Base-by-base conservation (phyloP, 768 basidiomycete species). In the Lyophyllum atratum region DNA sequence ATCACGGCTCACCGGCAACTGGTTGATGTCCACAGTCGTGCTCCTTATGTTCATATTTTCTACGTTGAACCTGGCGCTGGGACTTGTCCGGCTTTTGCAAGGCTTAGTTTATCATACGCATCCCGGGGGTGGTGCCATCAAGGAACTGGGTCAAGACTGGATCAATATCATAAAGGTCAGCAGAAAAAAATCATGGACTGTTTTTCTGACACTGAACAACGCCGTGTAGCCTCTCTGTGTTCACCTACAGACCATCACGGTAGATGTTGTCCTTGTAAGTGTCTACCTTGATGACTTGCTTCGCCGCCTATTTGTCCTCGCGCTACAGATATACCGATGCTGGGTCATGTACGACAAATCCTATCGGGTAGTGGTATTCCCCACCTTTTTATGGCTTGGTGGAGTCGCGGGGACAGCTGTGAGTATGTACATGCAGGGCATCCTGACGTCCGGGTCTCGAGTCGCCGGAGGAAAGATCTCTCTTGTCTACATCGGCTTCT, bases 181-280 rank as follows among this genome's bases (percentile, higher is more conserved):
- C 12, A 12, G 7, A 6, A 42, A 42, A 42, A 17, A 6, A 42
- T 4, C 17, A 17, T 15, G 7, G 15, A 17, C 19, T 6, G 14
- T 42, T 4, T 5, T 42, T 42, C 6, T 25, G 44, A 25, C 43
- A 8, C 26, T 24, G 15, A 12, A 5, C 14, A 17, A 6, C 17
- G 6, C 17, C 19, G 40, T 6, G 14, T 42, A 42, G 40, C 40
- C 40, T 5, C 15, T 42, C 19, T 6, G 40, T 21, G 19, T 21
- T 15, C 14, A 42, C n/a, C n/a, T 26, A 21, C 77, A 80, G 62
- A 79, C 76, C 1, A 71, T 76, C 52, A 66, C 78, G 14, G 79
- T 77, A 14, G 79, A 80, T 63, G 63, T 62, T 39, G 76, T 81
- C 26, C 61, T 81, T 54, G 80, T 80, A 58, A 31, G 68, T 19